phyloP scores from a whole-genome alignment of 2,329 filamentous ascomycete species.

The Sordariomycetes sp. region DNA sequence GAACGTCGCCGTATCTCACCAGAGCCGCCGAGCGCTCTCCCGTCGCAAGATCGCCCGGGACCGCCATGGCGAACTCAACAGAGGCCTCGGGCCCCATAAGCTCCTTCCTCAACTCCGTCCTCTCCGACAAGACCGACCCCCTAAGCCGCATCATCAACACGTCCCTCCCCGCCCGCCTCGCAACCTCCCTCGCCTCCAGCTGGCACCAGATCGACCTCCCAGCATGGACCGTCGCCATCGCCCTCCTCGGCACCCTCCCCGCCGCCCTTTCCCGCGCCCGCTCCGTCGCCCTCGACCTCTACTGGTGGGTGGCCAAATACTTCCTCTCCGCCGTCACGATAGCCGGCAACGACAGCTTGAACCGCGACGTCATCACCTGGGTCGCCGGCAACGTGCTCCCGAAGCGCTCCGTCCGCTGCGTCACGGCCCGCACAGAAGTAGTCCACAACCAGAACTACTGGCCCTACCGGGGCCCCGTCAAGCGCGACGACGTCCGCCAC shows the following conservation, averaged over 20 bases:
- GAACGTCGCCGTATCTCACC: too few species aligned
- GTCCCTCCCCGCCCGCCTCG: constrained; percentile 18
- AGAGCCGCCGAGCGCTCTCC: too few species aligned
- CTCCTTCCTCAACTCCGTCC: background rate
- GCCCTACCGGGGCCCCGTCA: constrained; percentile 12
- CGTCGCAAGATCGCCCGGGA: too few species aligned
- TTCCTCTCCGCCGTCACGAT: constrained; percentile 23
- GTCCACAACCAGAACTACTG: constrained; percentile 16
- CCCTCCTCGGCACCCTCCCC: constrained; percentile 19
- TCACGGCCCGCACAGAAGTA: constrained; percentile 19
- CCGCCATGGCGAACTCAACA: background rate
- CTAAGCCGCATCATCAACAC: background rate
- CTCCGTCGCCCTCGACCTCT: constrained; percentile 15
- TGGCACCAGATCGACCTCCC: constrained; percentile 21
- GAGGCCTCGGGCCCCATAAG: background rate
- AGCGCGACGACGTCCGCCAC: constrained; percentile 17
- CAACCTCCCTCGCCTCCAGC: constrained; percentile 14
- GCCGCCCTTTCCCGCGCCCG: constrained; percentile 15
- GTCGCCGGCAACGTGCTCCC: constrained; percentile 19
- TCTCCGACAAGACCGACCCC: background rate
- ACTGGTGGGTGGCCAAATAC: constrained; percentile 21
- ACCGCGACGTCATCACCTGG: constrained; percentile 23
- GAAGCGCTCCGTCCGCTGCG: constrained; percentile 15
- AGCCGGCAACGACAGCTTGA: constrained; percentile 20
- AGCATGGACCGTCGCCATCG: constrained; percentile 16